A percentile compares a stretch with the other conserved stretches of the same genome.
Conservation (phyloP, 106 monocot genomes). For the Agapanthus africanus region DNA sequence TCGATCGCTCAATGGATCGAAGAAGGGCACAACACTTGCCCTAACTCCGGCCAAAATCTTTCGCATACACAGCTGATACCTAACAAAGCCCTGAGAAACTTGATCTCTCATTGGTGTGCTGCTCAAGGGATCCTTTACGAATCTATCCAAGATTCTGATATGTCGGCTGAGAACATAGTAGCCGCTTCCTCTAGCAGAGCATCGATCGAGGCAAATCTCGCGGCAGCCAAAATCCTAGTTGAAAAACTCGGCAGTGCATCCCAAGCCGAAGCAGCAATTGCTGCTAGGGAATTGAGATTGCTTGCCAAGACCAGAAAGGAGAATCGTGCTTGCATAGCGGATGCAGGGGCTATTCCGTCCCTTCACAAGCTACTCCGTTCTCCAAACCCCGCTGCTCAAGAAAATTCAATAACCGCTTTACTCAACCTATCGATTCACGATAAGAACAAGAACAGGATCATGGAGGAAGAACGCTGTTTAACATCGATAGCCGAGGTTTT, state of each 20-base stretch:
- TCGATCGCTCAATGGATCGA: constrained; percentile 60
- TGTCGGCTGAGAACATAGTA: background rate
- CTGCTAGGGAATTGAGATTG: constrained; percentile 37
- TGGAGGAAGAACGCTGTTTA: constrained; percentile 44
- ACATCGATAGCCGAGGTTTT: constrained; percentile 29
- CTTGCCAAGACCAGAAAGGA: constrained; percentile 46
- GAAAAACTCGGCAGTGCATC: constrained; percentile 22
- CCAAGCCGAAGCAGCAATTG: constrained; percentile 15
- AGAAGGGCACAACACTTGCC: constrained; percentile 53
- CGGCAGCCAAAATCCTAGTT: constrained; percentile 29
- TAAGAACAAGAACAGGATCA: constrained; percentile 36
- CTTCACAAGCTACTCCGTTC: constrained; percentile 30
- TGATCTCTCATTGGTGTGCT: constrained; percentile 51
- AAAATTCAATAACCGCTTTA: constrained; percentile 51
- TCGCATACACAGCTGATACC: constrained; percentile 28
- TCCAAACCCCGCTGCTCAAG: constrained; percentile 24
- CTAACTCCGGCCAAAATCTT: constrained; percentile 46
- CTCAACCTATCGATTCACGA: constrained; percentile 53
- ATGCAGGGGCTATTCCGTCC: constrained; percentile 46
- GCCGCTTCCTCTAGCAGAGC: constrained; percentile 13
- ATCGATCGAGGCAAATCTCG: constrained; percentile 32
- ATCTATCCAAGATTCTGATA: constrained; percentile 6
- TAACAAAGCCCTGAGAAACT: constrained; percentile 38
- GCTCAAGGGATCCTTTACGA: constrained; percentile 23
- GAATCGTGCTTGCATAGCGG: constrained; percentile 44